phyloP scores from a whole-genome alignment of 257 asterid species.

The Solanum microdontum region DNA sequence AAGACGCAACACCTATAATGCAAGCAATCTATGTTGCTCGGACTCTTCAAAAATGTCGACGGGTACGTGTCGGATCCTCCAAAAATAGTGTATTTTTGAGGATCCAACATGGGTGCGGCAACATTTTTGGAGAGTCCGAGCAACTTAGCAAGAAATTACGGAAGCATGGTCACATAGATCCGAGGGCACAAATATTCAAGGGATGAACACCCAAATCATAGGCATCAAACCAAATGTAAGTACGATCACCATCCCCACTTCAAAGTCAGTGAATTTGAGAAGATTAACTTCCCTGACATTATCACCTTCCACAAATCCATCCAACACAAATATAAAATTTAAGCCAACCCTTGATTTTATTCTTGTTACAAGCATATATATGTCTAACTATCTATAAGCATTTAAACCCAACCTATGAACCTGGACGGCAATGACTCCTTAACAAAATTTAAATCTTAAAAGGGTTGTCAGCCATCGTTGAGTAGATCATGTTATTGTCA shows the following conservation, averaged over 20 bases:
- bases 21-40: neutral
- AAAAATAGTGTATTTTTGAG: neutral
- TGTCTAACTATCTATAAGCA: neutral
- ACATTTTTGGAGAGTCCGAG: neutral
- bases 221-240: neutral
- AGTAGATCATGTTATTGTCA: neutral
- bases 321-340: neutral
- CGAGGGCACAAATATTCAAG: neutral
- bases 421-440: neutral
- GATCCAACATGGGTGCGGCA: neutral
- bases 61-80: neutral
- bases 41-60: neutral
- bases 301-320: neutral
- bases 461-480: neutral
- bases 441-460: neutral
- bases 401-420: neutral
- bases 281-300: neutral
- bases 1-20: neutral
- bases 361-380: neutral
- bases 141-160: neutral
- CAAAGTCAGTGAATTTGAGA: neutral
- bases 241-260: neutral
- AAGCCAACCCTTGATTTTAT: neutral
- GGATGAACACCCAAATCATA: neutral
- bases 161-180: neutral